Base-by-base conservation (phyloP, 148 eudicot species). In the Pharnaceum exiguum region DNA sequence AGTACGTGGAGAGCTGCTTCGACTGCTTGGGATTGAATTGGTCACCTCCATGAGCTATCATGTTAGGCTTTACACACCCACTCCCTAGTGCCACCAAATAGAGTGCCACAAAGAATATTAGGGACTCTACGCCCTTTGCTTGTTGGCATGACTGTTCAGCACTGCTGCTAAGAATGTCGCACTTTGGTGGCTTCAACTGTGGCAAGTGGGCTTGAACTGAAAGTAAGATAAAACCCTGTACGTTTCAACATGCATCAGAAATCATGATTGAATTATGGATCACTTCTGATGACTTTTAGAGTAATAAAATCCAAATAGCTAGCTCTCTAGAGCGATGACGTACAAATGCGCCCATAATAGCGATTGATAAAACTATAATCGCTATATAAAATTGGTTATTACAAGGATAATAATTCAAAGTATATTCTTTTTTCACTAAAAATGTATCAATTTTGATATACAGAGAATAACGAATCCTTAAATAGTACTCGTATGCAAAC, bases 31-130 rank as follows among this genome's bases (percentile, higher is more conserved):
- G 63, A 32, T 67, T 71, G 76, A 94, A 94, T 39, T 94, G 99
- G 65, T 94, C 96, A 51, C 82, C 99, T 11, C 99, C 99, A 72
- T 89, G 95, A 32, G 99, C 87, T 57, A 94, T 79, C 96, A 94
- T 94, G 67, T 94, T 94, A 1, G 99, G 99, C 64, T 94, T 94
- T 1, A 94, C 87, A 61, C 99, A 94, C 0, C 99, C 99, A 76
- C 99, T 94, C 28, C 99, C 99, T 44, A 94, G 23, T 15, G 99
- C 99, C 55, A 94, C 99, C 55, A 94, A 55, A 57, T 89, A 94
- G 0, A 94, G 78, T 51, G 99, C 96, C 47, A 82, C 70, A 57
- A 79, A 94, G 47, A 94, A 94, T 40, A 94, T 80, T 1, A 82
- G 36, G 27, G 91, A 79, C 58, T 86, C 68, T 7, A 94, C 45